These are phyloP conservation scores for Coccinonectria pachysandricola DNA, from an alignment of 2,329 filamentous ascomycete species.

Conservation along the genomic window DNA sequence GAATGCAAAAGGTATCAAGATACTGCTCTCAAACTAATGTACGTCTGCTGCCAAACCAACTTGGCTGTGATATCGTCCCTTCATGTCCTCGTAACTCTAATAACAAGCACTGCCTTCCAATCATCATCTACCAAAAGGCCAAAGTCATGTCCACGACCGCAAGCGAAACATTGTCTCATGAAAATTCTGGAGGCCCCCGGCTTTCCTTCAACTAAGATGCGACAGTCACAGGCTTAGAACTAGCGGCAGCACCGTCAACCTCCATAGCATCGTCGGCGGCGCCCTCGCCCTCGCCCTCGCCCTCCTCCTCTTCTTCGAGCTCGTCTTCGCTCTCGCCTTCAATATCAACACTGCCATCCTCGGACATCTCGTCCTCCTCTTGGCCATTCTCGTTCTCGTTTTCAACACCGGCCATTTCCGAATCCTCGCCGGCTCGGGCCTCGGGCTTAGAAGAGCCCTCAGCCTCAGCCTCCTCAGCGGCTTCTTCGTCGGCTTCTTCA, in stretches of 20 bases:
- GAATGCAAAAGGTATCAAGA: too few relatives aligned
- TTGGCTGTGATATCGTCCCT: constrained; percentile 14
- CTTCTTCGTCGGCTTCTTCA: constrained; percentile 71
- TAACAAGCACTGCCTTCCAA: constrained; percentile 12
- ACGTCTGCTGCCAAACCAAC: constrained; percentile 6
- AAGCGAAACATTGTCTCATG: too few relatives aligned
- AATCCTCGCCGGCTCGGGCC: constrained; percentile 48
- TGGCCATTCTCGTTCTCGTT: constrained; percentile 29
- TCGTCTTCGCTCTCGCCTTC: constrained; percentile 67
- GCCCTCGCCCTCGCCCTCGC: constrained; percentile 26
- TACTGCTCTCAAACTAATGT: constrained; percentile 2
- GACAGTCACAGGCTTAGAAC: constrained; percentile 26
- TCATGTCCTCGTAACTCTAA: constrained; percentile 23
- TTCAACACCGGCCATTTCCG: constrained; percentile 66
- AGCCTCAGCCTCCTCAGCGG: constrained; percentile 43
- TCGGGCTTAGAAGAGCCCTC: constrained; percentile 36
- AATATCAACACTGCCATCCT: constrained; percentile 69
- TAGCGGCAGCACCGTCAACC: constrained; percentile 33
- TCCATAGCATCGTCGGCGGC: constrained; percentile 38
- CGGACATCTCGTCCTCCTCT: constrained; percentile 59
- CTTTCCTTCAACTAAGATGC: constrained; percentile 18
- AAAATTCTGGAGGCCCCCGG: too few relatives aligned
- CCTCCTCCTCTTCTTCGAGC: constrained; percentile 54
- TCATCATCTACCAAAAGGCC: constrained; percentile 8
- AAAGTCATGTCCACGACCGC: constrained; percentile 8